Evolutionary conservation across 495 filamentous ascomycete species (phyloP).

Genomic region (Penicillium lagena): DNA sequence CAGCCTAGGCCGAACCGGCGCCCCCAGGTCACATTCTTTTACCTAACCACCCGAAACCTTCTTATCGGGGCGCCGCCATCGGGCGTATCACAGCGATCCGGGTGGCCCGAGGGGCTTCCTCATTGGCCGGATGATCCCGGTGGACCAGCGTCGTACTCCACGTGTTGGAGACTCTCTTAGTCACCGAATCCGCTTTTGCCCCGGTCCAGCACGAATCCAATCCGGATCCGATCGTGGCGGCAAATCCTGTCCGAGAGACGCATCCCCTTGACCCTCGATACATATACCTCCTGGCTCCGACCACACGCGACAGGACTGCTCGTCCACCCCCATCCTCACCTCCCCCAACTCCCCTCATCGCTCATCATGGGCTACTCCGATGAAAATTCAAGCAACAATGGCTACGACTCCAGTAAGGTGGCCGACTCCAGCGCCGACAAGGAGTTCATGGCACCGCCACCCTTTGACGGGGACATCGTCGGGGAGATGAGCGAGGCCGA

Average conservation of each 20-base stretch:
- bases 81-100: background rate
- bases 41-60: background rate
- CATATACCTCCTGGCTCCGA: background rate
- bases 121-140: conserved; percentile 14
- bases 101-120: background rate
- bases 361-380: conserved; percentile 20
- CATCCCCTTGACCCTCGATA: too few species aligned
- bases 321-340: background rate
- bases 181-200: conserved; percentile 7
- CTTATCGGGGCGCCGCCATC: too few species aligned
- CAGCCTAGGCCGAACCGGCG: too few species aligned
- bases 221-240: too few species aligned
- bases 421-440: conserved; percentile 14
- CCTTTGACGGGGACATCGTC: conserved; percentile 21
- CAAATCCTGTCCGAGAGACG: too few species aligned
- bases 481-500: conserved; percentile 29
- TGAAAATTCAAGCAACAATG: conserved; percentile 11
- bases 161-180: conserved; percentile 15
- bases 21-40: too few species aligned
- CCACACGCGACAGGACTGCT: background rate
- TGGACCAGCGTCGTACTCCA: conserved; percentile 27
- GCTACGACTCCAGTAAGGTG: conserved; percentile 15
- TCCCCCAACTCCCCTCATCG: background rate
- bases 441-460: conserved; percentile 13
- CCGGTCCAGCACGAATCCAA: background rate